Evolutionary conservation across 2,329 filamentous ascomycete species (phyloP).

Genomic region (Phialocephala sp.): DNA sequence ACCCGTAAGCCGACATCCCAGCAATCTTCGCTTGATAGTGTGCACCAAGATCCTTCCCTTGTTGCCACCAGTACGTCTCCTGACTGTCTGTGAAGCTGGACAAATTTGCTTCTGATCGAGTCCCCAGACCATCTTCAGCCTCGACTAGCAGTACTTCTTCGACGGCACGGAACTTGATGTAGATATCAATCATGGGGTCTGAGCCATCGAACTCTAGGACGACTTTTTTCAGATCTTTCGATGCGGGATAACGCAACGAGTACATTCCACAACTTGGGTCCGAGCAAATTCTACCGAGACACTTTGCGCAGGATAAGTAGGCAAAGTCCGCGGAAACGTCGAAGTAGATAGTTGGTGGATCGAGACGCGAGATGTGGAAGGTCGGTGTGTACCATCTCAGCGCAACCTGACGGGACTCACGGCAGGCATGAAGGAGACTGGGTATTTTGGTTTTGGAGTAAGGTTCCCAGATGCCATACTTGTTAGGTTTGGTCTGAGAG

Average conservation of each 20-base stretch:
- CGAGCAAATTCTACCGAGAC: neutral
- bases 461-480: neutral
- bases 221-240: neutral
- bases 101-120: neutral
- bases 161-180: neutral
- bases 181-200: neutral
- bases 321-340: slow-evolving; percentile 5
- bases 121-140: neutral
- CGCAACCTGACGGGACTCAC: slow-evolving; percentile 13
- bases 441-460: slow-evolving; percentile 14
- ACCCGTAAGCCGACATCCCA: neutral
- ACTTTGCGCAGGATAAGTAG: neutral
- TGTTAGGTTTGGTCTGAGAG: neutral
- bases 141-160: slow-evolving; percentile 4
- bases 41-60: neutral
- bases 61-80: neutral
- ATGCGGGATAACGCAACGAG: neutral
- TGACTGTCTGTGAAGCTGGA: neutral
- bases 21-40: neutral
- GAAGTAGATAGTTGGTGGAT: neutral
- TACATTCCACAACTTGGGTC: neutral
- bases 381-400: slow-evolving; percentile 11
- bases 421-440: slow-evolving; percentile 8
- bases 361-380: neutral
- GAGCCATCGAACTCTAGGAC: neutral